phyloP scores from a whole-genome alignment of 441 rosid species.

The Brassica balearica region DNA sequence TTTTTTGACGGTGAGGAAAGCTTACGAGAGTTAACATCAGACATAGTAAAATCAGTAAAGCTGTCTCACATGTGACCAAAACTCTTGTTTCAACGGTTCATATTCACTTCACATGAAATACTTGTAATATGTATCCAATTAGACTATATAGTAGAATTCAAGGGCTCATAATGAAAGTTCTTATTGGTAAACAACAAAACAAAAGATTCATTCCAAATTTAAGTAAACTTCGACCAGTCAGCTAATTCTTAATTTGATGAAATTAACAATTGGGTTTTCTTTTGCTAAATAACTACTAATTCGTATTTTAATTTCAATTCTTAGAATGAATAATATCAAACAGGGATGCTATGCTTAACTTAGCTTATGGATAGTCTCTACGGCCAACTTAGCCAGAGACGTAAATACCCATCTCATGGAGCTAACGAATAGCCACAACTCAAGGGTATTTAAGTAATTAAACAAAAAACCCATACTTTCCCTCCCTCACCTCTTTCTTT shows the following conservation, averaged over 20 bases:
- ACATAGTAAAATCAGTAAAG: slow-evolving; percentile 8
- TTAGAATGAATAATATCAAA: not conserved
- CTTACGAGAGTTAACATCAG: slow-evolving; percentile 22
- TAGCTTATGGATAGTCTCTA: slow-evolving; percentile 41
- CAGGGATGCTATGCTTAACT: slow-evolving; percentile 7
- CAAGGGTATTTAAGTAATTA: not conserved
- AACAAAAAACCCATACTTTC: slow-evolving; percentile 39
- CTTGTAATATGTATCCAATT: not conserved
- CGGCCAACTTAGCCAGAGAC: slow-evolving; percentile 24
- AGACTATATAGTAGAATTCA: not conserved
- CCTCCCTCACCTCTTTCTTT: slow-evolving; percentile 33
- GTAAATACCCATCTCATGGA: slow-evolving; percentile 40
- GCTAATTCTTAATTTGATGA: not conserved
- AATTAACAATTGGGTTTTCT: too few species aligned
- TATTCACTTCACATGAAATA: not conserved
- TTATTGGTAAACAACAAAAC: not conserved
- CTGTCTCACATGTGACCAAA: slow-evolving; percentile 20
- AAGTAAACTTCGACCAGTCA: not conserved
- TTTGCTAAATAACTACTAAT: not conserved
- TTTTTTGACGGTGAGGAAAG: slow-evolving; percentile 5
- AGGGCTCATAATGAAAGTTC: not conserved
- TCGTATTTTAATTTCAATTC: slow-evolving; percentile 3
- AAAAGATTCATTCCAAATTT: not conserved
- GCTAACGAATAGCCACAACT: slow-evolving; percentile 29
- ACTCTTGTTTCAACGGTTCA: slow-evolving; percentile 27